Conservation (phyloP, 352 stramenopile genomes). For the Globisporangium rhizosaccharum region DNA sequence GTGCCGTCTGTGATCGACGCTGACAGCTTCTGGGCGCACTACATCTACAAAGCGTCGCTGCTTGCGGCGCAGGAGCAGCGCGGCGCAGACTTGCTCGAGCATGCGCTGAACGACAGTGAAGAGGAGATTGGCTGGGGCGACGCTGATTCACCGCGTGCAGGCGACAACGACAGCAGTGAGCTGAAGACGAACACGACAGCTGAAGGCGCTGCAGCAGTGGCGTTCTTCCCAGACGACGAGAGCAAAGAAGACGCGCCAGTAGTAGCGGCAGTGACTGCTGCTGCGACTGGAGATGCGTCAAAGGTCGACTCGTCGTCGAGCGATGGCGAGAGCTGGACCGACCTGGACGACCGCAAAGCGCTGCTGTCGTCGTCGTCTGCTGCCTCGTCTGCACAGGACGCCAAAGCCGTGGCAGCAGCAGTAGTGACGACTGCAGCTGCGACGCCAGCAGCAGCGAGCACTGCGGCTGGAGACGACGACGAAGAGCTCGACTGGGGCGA, state of each 20-base stretch:
- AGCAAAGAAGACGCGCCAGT: conserved; percentile 19
- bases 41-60: conserved; percentile 72
- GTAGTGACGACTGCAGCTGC: conserved; percentile 1
- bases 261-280: not conserved
- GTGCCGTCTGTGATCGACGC: conserved; percentile 43
- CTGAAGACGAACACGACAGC: not conserved
- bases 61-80: conserved; percentile 64
- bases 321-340: conserved; percentile 62
- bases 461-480: conserved; percentile 22
- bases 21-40: conserved; percentile 63
- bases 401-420: not conserved
- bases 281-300: not conserved
- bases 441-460: not conserved
- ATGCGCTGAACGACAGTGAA: conserved; percentile 27
- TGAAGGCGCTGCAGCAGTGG: not conserved
- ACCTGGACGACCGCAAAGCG: conserved; percentile 50
- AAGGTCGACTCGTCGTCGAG: conserved; percentile 31
- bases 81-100: conserved; percentile 52
- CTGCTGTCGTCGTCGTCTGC: conserved; percentile 39
- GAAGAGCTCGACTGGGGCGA: conserved; percentile 65
- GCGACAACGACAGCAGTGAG: conserved; percentile 25
- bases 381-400: conserved; percentile 26
- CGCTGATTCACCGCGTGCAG: conserved; percentile 45
- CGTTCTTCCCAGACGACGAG: conserved; percentile 40
- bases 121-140: conserved; percentile 63